Percentiles rank a stretch among this genome's conserved stretches.
Evolutionary conservation across 352 stramenopile genomes (phyloP).

Genomic region (Phytophthora meadii): DNA sequence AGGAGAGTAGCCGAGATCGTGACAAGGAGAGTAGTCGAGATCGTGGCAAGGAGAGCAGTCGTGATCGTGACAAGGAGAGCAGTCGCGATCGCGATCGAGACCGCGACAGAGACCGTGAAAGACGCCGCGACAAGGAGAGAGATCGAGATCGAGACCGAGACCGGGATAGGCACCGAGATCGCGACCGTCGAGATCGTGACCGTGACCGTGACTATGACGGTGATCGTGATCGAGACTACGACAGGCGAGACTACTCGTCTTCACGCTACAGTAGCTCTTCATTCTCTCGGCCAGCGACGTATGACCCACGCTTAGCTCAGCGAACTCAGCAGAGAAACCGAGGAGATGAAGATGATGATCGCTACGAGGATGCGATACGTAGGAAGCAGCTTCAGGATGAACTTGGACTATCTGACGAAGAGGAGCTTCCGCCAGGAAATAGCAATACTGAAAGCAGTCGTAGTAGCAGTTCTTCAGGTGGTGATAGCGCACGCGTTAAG

Average conservation of each 20-base stretch:
- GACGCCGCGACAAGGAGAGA: constrained; percentile 18
- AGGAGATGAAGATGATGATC: constrained; percentile 48
- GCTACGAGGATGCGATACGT: constrained; percentile 51
- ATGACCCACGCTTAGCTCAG: constrained; percentile 78
- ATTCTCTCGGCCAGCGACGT: constrained; percentile 86
- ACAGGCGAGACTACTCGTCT: constrained; percentile 34
- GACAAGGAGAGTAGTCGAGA: constrained; percentile 9
- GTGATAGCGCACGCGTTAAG: constrained; percentile 48
- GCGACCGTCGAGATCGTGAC: constrained; percentile 45
- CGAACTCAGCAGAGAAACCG: constrained; percentile 48
- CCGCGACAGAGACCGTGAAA: constrained; percentile 34
- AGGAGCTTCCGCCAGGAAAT: constrained; percentile 25
- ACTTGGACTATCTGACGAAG: constrained; percentile 77
- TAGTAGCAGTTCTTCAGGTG: constrained; percentile 5
- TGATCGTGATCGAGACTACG: constrained; percentile 40
- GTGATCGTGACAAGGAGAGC: constrained; percentile 11
- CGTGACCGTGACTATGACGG: constrained; percentile 43
- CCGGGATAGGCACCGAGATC: constrained; percentile 42
- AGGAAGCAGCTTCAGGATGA: constrained; percentile 73
- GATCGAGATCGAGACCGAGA: constrained; percentile 29
- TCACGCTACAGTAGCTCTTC: constrained; percentile 46
- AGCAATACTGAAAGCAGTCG: constrained; percentile 3
- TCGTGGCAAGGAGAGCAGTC: constrained; percentile 1
- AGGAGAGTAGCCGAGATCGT: constrained; percentile 18
- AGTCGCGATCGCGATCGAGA: constrained; percentile 10